These are phyloP conservation scores for Nothopassalora personata DNA, from an alignment of 2,329 filamentous ascomycete species.

Conservation along the genomic window DNA sequence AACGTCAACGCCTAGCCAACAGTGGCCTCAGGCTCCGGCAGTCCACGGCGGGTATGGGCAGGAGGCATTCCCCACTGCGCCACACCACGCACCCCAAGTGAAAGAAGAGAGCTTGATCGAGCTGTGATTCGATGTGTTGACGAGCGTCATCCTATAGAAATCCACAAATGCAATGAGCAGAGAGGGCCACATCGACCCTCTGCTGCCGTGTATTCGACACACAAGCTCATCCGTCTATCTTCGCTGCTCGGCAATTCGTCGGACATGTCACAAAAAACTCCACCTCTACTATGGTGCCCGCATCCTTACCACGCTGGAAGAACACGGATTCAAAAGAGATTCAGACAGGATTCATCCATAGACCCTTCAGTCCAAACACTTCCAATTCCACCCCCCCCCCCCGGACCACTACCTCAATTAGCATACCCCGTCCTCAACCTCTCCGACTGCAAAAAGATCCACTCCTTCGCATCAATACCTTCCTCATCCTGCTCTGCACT, in stretches of 20 bases:
- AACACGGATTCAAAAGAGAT: too few species aligned
- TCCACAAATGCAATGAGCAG: not conserved
- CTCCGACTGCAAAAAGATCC: conserved; percentile 38
- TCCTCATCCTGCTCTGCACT: conserved; percentile 31
- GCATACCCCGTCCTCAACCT: conserved; percentile 25
- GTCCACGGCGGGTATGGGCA: conserved; percentile 31
- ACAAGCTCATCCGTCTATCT: too few species aligned
- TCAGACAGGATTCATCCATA: too few species aligned
- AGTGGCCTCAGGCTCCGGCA: conserved; percentile 32
- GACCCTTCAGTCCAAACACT: too few species aligned
- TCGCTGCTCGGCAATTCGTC: too few species aligned
- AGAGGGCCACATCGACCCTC: too few species aligned
- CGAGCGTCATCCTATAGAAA: not conserved
- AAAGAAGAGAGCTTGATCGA: conserved; percentile 36
- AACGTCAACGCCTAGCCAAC: conserved; percentile 17
- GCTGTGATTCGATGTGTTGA: conserved; percentile 17
- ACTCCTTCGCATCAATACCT: conserved; percentile 37
- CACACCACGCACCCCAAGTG: conserved; percentile 30
- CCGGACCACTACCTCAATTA: not conserved
- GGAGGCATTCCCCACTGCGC: conserved; percentile 31
- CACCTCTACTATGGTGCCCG: too few species aligned
- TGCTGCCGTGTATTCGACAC: not conserved
- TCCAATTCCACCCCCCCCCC: too few species aligned
- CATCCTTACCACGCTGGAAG: too few species aligned
- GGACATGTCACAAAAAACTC: too few species aligned